These are phyloP conservation scores for Fusarium irregulare DNA, from an alignment of 2,329 filamentous ascomycete genomes.

Conservation along the genomic window DNA sequence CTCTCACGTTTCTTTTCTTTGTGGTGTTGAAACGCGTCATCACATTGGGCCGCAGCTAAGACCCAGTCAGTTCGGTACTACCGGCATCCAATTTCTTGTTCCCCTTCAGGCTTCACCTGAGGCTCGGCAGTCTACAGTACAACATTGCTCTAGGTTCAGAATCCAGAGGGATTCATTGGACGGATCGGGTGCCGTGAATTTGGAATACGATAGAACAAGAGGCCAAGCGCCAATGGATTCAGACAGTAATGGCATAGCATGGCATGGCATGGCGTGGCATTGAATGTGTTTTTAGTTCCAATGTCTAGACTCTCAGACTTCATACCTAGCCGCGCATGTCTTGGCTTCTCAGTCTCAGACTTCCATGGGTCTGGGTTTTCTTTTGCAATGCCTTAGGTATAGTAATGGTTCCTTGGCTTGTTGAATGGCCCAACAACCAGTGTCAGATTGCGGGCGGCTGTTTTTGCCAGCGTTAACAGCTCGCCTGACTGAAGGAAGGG, in stretches of 20 bases:
- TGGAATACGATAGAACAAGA: constrained; percentile 13
- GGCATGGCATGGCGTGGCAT: background rate
- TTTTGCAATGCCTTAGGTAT: background rate
- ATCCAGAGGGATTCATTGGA: constrained; percentile 5
- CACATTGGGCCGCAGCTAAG: constrained; percentile 39
- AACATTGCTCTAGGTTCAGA: background rate
- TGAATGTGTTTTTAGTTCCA: constrained; percentile 1
- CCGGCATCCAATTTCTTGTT: constrained; percentile 32
- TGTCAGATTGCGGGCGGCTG: constrained; percentile 35
- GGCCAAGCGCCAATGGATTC: constrained; percentile 18
- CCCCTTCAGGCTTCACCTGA: constrained; percentile 23
- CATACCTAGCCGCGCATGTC: constrained; percentile 11
- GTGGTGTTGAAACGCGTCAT: constrained; percentile 41
- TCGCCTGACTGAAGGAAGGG: background rate
- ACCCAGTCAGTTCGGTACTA: constrained; percentile 38
- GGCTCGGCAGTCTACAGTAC: constrained; percentile 22
- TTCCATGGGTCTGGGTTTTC: background rate
- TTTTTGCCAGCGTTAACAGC: constrained; percentile 12
- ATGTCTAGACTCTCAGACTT: background rate
- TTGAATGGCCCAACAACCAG: background rate
- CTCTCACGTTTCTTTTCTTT: background rate
- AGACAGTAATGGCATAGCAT: constrained; percentile 5
- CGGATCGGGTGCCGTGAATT: background rate
- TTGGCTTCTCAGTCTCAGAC: background rate
- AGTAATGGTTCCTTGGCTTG: background rate